Base-by-base conservation (phyloP, 305 asterid species). In the Coffea humblotiana region DNA sequence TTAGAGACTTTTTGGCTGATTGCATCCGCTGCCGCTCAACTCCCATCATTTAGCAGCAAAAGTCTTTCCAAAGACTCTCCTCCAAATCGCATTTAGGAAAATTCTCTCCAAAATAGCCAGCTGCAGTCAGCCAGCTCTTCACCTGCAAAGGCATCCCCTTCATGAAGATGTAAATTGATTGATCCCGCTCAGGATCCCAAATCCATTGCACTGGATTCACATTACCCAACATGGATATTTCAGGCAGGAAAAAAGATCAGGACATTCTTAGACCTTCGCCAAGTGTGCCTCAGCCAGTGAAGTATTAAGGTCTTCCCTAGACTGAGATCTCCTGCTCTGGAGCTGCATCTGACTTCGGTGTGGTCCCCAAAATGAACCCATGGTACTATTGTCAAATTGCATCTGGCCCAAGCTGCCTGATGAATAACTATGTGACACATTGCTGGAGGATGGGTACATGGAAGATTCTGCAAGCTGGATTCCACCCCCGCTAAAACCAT, bases 321-420 rank as follows among this genome's bases (percentile, higher is more conserved):
- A 90, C 72, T 88, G 90, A 48, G 93, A 89, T 87, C 89, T 86
- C 74, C 92, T 83, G 79, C 92, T 89, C 69, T 89, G 92, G 19
- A 89, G 88, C 40, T 83, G 91, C 87, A 74, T 82, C 77, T 87
- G 90, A 74, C 89, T 83, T 67, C 91, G 77, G 45, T 82, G 89
- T 6, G 91, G 84, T 23, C 88, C 75, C 87, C 91, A 83, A 69
- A 79, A 83, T 35, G 90, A 86, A 72, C 82, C 84, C 78, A 77
- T 65, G 75, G 72, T 78, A 71, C 77, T 80, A 75, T 47, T 75
- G 81, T 89, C 91, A 47, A 67, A 82, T 70, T 86, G 90, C 88
- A 89, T 84, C 85, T 86, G 89, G 12, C 90, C 92, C 75, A 89
- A 85, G 84, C 86, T 89, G 86, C 87, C 88, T 10, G 91, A 83